A percentile compares a stretch with the other conserved stretches of the same genome.
Evolutionary conservation across 345 rosid genomes (phyloP).

Genomic region (Eucalyptus fibrosa): DNA sequence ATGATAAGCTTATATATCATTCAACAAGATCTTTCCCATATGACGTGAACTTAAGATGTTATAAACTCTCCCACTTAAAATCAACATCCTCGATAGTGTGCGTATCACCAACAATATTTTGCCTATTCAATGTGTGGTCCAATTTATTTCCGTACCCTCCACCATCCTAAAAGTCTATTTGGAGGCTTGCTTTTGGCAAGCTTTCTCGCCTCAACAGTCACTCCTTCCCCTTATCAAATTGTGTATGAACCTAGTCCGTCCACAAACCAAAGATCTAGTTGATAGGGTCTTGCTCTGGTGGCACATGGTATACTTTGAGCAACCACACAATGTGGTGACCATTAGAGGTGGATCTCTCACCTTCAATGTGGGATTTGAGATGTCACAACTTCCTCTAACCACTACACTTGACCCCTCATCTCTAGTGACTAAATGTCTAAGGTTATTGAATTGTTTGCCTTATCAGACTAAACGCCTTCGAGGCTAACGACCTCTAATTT

Average conservation of each 20-base stretch:
- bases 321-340: not conserved
- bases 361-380: not conserved
- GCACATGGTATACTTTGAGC: not conserved
- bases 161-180: not conserved
- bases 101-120: not conserved
- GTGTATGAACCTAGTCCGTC: not conserved
- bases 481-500: not conserved
- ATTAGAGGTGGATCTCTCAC: not conserved
- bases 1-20: not conserved
- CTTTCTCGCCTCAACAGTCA: not conserved
- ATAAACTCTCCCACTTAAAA: not conserved
- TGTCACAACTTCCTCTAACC: not conserved
- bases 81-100: not conserved
- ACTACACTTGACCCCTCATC: not conserved
- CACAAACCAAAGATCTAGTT: not conserved
- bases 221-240: not conserved
- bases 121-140: not conserved
- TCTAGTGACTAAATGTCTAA: not conserved
- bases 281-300: not conserved
- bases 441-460: not conserved
- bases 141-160: not conserved
- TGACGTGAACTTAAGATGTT: not conserved
- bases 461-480: not conserved
- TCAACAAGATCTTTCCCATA: not conserved
- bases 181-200: not conserved